Evolutionary conservation across 768 basidiomycete genomes (phyloP), one percentile per base, ranked within the genome.

Genomic region (Crucibulum laeve): DNA sequence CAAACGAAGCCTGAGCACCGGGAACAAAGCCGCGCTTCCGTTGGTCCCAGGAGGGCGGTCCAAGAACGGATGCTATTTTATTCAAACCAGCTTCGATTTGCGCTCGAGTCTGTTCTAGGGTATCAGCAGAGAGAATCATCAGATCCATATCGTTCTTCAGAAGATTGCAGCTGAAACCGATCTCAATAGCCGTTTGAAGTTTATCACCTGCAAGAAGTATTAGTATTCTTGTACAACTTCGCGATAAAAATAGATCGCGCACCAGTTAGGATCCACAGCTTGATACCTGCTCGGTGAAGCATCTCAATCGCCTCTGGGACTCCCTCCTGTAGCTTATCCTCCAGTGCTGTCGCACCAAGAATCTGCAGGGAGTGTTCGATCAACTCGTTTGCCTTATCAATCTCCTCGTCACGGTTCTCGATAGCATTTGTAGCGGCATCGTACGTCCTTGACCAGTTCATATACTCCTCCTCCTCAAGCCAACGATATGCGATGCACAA

Each of bases 261-360:
- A 87, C 89, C 93, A 25, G 95, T 98, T 38, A 97, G 67, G 61
- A 98, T 95, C 95, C 95, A 99, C 2, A 99, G 63, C 65, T 97
- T 99, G 70, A 99, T 96, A 10, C 95, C 95, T 1, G 95, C 95
- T 22, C 77, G 71, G 55, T 96, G 92, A 14, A 99, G 71, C 43
- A 76, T 84, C 52, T 91, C 92, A 51, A 99, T 98, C 1, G 95
- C 87, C 45, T 96, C 94, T 0, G 95, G 95, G 0, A 99, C 95
- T 8, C 95, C 95, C 57, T 88, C 91, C 57, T 99, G 95, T 47
- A 98, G 67, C 69, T 97, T 96, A 65, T 99, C 95, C 62, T 99
- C 95, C 45, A 99, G 65, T 1, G 95, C 95, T 1, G 95, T 98
- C 8, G 94, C 95, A 0, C 95, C 95, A 8, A 99, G 71, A 33